A percentile compares a stretch with the other conserved stretches of the same genome.
Conservation (phyloP, 306 rosid genomes). For the Trichosanthes truncata region DNA sequence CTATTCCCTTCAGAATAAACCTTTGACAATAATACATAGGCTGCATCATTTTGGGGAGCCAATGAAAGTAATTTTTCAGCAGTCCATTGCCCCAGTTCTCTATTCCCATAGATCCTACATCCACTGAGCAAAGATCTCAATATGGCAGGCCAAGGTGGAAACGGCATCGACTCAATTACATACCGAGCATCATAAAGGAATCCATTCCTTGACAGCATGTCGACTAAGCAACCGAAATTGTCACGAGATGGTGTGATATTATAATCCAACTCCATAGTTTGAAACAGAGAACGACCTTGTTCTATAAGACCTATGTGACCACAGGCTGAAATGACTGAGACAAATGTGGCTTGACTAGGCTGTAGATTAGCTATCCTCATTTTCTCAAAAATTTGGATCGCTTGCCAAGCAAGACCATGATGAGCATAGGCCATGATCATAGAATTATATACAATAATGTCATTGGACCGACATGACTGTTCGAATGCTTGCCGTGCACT, state of each 20-base stretch:
- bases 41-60: constrained; percentile 30
- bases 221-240: constrained; percentile 42
- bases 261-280: constrained; percentile 22
- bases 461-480: constrained; percentile 20
- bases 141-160: constrained; percentile 49
- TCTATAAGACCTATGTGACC: constrained; percentile 37
- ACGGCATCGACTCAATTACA: constrained; percentile 38
- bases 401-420: constrained; percentile 37
- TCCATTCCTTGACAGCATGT: constrained; percentile 44
- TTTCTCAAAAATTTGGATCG: constrained; percentile 29
- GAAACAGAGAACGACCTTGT: constrained; percentile 27
- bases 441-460: constrained; percentile 36
- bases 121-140: constrained; percentile 48
- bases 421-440: constrained; percentile 47
- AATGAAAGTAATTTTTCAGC: constrained; percentile 26
- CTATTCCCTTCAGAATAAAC: constrained; percentile 39
- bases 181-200: constrained; percentile 32
- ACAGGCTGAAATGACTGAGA: constrained; percentile 43
- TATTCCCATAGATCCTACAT: constrained; percentile 41
- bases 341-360: constrained; percentile 47
- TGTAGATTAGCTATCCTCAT: constrained; percentile 28
- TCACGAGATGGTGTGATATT: constrained; percentile 30
- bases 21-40: constrained; percentile 29
- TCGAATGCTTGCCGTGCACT: constrained; percentile 25
- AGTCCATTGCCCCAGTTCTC: constrained; percentile 41